Base-by-base conservation (phyloP, 768 basidiomycete species). In the Trametes cinnabarina region DNA sequence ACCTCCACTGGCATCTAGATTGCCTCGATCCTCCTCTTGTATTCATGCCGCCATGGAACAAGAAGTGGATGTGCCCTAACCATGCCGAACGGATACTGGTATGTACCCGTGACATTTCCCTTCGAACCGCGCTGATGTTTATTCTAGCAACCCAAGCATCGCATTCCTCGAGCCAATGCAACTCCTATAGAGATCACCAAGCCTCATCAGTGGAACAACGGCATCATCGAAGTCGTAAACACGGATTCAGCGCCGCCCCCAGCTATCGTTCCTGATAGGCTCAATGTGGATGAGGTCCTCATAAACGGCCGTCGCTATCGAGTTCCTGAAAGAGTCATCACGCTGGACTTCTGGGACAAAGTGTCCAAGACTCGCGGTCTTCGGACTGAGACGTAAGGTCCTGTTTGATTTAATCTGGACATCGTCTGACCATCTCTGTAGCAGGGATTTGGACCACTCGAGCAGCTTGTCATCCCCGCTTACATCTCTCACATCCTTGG, bases 11-110 rank as follows among this genome's bases (percentile, higher is more conserved):
- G 91, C 97, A 99, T 69, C 82, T 98, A 55, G 97, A 98, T 71
- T 99, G 97, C 66, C 78, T 98, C 26, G 88, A 92, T 65, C 97
- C 96, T 15, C 97, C 97, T 8, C 75, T 96, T 58, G 77, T 88
- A 22, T 80, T 80, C 39, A 87, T 98, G 82, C 97, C 97, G 3
- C 81, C 88, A 12, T 84, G 88, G 57, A 85, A 84, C 63, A 90
- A 87, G 78, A 97, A 95, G 71, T 99, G 96, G 95, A 97, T 96
- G 94, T 99, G 97, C 72, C 97, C 97, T 8, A 93, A 96, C 67
- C 97, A 99, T 69, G 87, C 85, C n/a, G 94, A 97, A 63, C 84
- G 86, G 57, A 80, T 87, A 51, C 71, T 91, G 58, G 95, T 96
- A 69, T 73, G 92, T 77, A 7, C 43, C 51, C 25, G 34, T 35